Evolutionary conservation across 2,329 filamentous ascomycete species (phyloP).

Genomic region (Arthrobotrys musiformis): DNA sequence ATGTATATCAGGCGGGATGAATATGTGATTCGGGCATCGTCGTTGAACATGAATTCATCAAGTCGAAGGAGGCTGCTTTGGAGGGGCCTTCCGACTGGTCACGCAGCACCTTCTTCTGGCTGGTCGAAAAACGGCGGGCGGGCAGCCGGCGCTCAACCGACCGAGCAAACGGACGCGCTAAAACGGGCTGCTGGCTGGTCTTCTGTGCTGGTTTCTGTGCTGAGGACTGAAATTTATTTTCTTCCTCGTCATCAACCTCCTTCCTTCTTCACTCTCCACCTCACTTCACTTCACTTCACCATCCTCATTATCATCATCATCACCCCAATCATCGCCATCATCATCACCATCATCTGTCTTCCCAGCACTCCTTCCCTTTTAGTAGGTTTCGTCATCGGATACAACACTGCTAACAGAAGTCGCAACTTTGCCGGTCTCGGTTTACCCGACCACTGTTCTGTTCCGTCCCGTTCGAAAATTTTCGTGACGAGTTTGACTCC

Average conservation of each 20-base stretch:
- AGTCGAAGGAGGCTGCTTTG: neutral
- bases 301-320: slow-evolving; percentile 25
- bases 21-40: neutral
- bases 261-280: slow-evolving; percentile 3
- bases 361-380: slow-evolving; percentile 54
- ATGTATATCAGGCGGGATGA: neutral
- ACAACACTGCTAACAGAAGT: neutral
- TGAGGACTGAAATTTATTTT: neutral
- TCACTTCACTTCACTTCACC: neutral
- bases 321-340: slow-evolving; percentile 18
- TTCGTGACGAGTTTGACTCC: slow-evolving; percentile 41
- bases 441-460: slow-evolving; percentile 6
- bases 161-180: slow-evolving; percentile 16
- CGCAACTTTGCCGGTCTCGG: slow-evolving; percentile 11
- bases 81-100: slow-evolving; percentile 27
- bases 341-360: slow-evolving; percentile 54
- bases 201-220: neutral
- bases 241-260: slow-evolving; percentile 2
- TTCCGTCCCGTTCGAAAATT: slow-evolving; percentile 9
- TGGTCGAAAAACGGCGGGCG: neutral
- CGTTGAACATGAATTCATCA: too few species aligned
- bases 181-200: neutral
- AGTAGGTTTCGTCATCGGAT: slow-evolving; percentile 19
- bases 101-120: slow-evolving; percentile 8
- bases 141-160: slow-evolving; percentile 34